Evolutionary conservation across 345 rosid genomes (phyloP).

Genomic region (Hibiscus syriacus): DNA sequence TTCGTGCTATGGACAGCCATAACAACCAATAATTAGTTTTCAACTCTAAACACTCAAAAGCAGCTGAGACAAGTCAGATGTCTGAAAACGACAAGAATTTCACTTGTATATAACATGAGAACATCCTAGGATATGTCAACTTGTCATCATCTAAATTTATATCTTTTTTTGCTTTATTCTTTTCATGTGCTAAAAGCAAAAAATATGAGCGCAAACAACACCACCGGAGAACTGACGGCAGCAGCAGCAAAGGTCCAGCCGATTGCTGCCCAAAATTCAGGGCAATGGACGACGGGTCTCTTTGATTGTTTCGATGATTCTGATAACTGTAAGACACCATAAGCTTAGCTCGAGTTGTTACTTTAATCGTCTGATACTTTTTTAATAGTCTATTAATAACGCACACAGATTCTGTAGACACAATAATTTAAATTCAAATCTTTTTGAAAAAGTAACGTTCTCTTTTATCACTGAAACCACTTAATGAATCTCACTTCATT

Average conservation of each 20-base stretch:
- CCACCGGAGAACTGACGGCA: neutral
- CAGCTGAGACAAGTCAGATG: neutral
- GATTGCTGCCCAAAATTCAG: neutral
- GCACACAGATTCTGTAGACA: no score
- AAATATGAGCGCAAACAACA: neutral
- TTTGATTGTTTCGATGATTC: neutral
- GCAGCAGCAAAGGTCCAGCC: neutral
- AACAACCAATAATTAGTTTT: neutral
- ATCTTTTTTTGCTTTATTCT: neutral
- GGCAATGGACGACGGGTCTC: neutral
- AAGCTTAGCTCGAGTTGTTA: no score
- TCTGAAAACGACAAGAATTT: neutral
- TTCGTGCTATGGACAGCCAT: neutral
- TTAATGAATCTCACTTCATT: no score
- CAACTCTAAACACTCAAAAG: neutral
- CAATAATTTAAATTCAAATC: no score
- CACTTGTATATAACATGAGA: no score
- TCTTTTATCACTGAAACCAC: no score
- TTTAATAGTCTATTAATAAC: no score
- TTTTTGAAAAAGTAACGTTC: no score
- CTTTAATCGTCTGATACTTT: neutral
- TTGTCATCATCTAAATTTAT: neutral
- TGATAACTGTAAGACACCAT: neutral
- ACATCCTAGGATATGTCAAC: neutral
- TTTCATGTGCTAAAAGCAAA: neutral